Evolutionary conservation across 371 early-diverging fungal genomes (phyloP), one percentile per base, ranked within the genome.

Genomic region (Mucor plumbeus): DNA sequence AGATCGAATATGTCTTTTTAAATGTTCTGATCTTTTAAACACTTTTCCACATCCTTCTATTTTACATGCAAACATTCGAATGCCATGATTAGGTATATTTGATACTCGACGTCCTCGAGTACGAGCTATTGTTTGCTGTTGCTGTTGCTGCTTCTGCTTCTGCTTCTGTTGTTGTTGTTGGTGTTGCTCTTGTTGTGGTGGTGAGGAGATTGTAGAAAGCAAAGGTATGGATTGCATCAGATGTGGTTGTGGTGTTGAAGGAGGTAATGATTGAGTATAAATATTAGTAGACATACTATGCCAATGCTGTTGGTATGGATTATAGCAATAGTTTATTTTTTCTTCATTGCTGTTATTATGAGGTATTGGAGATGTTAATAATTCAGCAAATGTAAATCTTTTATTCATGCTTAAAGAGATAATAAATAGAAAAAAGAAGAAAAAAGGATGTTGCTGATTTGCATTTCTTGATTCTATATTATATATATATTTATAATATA

Each of bases 21-120:
- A 67, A 67, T 89, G 89, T 62, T 89, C 89, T 7, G 87, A 85
- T 34, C 88, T 65, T 62, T 89, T 89, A 47, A 89, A 89, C 7
- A 85, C 77, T 59, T 84, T 81, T 39, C 84, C 83, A 55, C 89
- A 89, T 13, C 83, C 87, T 15, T 77, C 77, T 39, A 75, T 67
- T 48, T 70, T 77, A 67, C 89, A 89, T 13, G 76, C 72, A 59
- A 82, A 82, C 75, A 75, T 78, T 35, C 85, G 85, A 38, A 71
- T 39, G 44, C 75, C 77, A 33, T 41, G 21, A 41, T 59, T 63
- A 21, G 81, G 75, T 47, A 80, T 70, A 56, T 73, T 82, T 26
- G 87, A 85, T 26, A 87, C 87, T 35, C 87, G 83, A 35, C 87
- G 80, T 21, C 85, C 87, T 21, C 85, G 77, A 1, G 85, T 82